Conservation (phyloP, 441 rosid species). For the Lepidium campestre region DNA sequence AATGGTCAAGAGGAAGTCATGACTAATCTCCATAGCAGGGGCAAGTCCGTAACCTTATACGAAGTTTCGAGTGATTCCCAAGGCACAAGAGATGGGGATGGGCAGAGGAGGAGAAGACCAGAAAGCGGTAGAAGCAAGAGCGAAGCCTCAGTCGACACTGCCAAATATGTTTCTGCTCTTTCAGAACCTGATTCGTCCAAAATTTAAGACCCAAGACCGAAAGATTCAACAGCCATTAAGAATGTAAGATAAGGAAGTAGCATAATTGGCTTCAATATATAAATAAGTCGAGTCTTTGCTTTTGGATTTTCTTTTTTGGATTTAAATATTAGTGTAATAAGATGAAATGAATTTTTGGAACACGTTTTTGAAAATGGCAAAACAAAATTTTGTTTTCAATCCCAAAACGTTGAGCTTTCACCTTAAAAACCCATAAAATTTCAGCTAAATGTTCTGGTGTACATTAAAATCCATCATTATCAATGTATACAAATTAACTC, state of each 20-base stretch:
- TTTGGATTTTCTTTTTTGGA: conserved; percentile 18
- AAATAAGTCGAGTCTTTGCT: conserved; percentile 32
- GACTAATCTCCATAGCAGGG: conserved; percentile 34
- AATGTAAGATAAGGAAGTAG: conserved; percentile 24
- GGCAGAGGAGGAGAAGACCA: conserved; percentile 24
- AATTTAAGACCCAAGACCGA: conserved; percentile 24
- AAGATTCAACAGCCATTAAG: conserved; percentile 8
- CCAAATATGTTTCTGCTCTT: conserved; percentile 22
- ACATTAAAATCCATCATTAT: too few relatives aligned
- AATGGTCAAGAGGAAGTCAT: conserved; percentile 35
- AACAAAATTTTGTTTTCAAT: too few relatives aligned
- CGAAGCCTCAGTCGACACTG: conserved; percentile 31
- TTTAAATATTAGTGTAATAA: conserved; percentile 17
- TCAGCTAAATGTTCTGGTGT: too few relatives aligned
- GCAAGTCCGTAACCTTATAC: conserved; percentile 43
- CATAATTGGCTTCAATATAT: conserved; percentile 22
- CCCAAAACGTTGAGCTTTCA: too few relatives aligned
- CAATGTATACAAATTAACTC: too few relatives aligned
- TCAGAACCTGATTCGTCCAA: conserved; percentile 22
- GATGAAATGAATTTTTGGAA: conserved; percentile 5
- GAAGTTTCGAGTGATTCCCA: conserved; percentile 44
- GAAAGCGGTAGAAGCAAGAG: conserved; percentile 47
- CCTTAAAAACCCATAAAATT: too few relatives aligned
- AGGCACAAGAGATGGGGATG: conserved; percentile 30
- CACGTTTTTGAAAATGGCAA: too few relatives aligned